Evolutionary conservation across 1,284 basidiomycete species (phyloP).

Genomic region (Marasmius sp.): DNA sequence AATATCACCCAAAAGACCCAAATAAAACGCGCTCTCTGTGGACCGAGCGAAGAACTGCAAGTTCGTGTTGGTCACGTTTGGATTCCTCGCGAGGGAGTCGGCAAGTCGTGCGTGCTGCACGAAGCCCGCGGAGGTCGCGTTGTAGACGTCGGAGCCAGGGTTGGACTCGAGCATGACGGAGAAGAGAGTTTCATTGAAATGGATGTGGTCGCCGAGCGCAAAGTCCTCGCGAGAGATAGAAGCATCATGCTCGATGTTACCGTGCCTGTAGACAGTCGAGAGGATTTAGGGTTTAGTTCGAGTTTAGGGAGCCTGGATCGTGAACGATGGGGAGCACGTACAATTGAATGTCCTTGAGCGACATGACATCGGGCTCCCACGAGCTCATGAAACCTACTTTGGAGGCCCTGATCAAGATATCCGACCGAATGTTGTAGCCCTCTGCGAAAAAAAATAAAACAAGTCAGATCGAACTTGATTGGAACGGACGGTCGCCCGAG

Average conservation of each 20-base stretch:
- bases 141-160: background rate
- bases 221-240: slow-evolving; percentile 19
- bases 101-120: slow-evolving; percentile 4
- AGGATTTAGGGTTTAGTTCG: background rate
- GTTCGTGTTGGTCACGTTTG: slow-evolving; percentile 1
- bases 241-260: slow-evolving; percentile 21
- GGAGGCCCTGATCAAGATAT: slow-evolving; percentile 8
- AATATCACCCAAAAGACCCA: background rate
- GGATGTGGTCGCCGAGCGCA: slow-evolving; percentile 16
- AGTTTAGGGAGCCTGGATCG: background rate
- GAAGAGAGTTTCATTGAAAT: slow-evolving; percentile 16
- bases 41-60: background rate
- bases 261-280: slow-evolving; percentile 12
- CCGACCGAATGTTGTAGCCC: slow-evolving; percentile 1
- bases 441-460: background rate
- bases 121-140: background rate
- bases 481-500: background rate
- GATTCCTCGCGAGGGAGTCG: slow-evolving; percentile 1
- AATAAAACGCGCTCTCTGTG: background rate
- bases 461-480: background rate
- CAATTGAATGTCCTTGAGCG: slow-evolving; percentile 15
- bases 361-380: slow-evolving; percentile 5
- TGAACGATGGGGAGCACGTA: background rate
- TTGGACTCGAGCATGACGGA: background rate
- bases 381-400: slow-evolving; percentile 15